Conservation (phyloP, 2,329 filamentous ascomycete species). For the Colletotrichum sansevieriae region DNA sequence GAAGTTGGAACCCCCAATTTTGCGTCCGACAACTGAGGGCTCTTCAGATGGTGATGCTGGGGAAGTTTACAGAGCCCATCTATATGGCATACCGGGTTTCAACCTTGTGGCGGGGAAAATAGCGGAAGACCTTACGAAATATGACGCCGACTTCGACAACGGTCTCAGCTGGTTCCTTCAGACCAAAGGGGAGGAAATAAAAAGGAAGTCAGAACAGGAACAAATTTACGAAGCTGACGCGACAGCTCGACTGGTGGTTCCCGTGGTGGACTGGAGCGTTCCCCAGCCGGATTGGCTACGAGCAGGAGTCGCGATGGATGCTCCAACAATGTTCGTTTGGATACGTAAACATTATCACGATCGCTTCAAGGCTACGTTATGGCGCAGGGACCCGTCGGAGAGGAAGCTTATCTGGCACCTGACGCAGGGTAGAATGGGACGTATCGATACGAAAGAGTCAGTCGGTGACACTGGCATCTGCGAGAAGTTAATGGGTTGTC, state of each 20-base stretch:
- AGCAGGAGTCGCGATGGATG: constrained; percentile 21
- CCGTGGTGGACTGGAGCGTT: constrained; percentile 47
- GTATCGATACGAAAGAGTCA: constrained; percentile 1
- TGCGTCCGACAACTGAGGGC: not conserved
- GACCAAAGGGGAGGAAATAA: constrained; percentile 31
- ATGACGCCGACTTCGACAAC: constrained; percentile 44
- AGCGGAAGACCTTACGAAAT: not conserved
- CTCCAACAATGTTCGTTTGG: constrained; percentile 46
- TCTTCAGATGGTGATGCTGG: not conserved
- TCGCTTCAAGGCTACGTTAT: constrained; percentile 22
- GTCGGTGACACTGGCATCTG: not conserved
- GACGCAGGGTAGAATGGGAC: constrained; percentile 5
- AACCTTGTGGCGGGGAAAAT: not conserved
- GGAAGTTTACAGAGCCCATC: not conserved
- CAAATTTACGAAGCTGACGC: constrained; percentile 45
- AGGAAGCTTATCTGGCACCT: constrained; percentile 22
- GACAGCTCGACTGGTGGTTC: constrained; percentile 47
- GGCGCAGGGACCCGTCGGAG: constrained; percentile 39
- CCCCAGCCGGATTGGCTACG: constrained; percentile 45
- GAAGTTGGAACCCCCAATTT: not conserved
- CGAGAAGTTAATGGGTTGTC: not conserved
- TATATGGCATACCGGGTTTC: not conserved
- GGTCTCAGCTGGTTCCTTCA: constrained; percentile 45
- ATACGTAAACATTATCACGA: constrained; percentile 20
- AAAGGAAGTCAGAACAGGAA: constrained; percentile 47